phyloP scores from a whole-genome alignment of 2,329 filamentous ascomycete species.

The Monilinia laxa region DNA sequence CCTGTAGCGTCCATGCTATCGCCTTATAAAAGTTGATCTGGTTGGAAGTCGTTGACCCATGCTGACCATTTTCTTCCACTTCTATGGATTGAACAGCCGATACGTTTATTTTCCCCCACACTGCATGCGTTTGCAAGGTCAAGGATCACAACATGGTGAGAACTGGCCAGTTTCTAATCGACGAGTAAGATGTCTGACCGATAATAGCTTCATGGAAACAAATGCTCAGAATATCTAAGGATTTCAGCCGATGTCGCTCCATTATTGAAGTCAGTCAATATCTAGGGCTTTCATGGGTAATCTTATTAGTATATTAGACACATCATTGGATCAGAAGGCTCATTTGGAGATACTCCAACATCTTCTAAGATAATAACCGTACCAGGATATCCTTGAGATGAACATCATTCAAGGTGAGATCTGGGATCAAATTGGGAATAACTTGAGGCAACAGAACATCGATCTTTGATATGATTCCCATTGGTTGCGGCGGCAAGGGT shows the following conservation, averaged over 20 bases:
- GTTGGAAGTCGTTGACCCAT: background rate
- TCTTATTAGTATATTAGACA: background rate
- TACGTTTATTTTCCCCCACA: constrained; percentile 14
- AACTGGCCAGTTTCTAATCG: constrained; percentile 11
- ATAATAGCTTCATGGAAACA: background rate
- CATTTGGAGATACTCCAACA: background rate
- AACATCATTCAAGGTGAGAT: background rate
- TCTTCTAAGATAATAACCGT: background rate
- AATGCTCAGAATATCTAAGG: background rate
- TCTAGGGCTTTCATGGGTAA: background rate
- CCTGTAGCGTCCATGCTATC: background rate
- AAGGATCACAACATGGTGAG: background rate
- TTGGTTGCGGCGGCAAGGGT: constrained; percentile 18
- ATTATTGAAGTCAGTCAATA: background rate
- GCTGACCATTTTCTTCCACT: constrained; percentile 16
- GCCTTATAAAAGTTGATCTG: background rate
- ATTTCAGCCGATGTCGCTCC: constrained; percentile 1
- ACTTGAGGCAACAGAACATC: constrained; percentile 1
- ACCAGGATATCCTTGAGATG: constrained; percentile 1
- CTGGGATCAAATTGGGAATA: background rate
- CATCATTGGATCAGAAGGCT: background rate
- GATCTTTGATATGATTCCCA: constrained; percentile 1
- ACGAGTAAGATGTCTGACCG: background rate
- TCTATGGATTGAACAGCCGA: constrained; percentile 8
- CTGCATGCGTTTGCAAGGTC: background rate